Evolutionary conservation across 2,329 filamentous ascomycete genomes (phyloP).

Genomic region (Furcasterigmium furcatum): DNA sequence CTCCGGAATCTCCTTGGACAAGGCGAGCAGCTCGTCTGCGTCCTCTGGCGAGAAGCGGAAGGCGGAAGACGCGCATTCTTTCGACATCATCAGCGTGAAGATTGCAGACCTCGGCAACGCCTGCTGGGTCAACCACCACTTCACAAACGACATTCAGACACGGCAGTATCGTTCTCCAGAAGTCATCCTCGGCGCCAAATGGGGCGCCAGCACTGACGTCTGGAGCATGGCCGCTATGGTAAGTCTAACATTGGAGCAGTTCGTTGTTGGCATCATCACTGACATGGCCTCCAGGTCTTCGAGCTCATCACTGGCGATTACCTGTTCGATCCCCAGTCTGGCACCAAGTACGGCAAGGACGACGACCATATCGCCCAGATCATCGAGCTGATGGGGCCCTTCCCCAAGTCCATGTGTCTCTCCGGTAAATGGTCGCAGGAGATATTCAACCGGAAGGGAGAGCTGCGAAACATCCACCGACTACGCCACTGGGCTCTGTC

Average conservation of each 20-base stretch:
- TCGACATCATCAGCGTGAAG: constrained; percentile 92
- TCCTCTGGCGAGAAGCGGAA: constrained; percentile 59
- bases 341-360: constrained; percentile 98
- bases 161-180: constrained; percentile 96
- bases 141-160: constrained; percentile 99
- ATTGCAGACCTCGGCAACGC: constrained; percentile 98
- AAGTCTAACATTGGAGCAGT: too few species aligned
- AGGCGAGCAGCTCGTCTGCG: constrained; percentile 50
- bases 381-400: constrained; percentile 90
- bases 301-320: constrained; percentile 98
- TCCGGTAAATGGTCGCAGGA: constrained; percentile 97
- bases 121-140: constrained; percentile 98
- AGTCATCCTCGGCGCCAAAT: constrained; percentile 94
- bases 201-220: constrained; percentile 98
- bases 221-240: constrained; percentile 99
- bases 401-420: constrained; percentile 87
- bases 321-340: constrained; percentile 95
- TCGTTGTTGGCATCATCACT: too few species aligned
- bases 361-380: constrained; percentile 99
- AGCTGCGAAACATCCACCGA: constrained; percentile 94
- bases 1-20: constrained; percentile 90
- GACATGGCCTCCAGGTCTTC: constrained; percentile 64
- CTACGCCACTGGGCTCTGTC: constrained; percentile 93
- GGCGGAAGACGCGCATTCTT: constrained; percentile 51
- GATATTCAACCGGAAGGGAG: constrained; percentile 97